phyloP scores from a whole-genome alignment of 306 rosid genomes.

The Cyclanthera cordifolia region DNA sequence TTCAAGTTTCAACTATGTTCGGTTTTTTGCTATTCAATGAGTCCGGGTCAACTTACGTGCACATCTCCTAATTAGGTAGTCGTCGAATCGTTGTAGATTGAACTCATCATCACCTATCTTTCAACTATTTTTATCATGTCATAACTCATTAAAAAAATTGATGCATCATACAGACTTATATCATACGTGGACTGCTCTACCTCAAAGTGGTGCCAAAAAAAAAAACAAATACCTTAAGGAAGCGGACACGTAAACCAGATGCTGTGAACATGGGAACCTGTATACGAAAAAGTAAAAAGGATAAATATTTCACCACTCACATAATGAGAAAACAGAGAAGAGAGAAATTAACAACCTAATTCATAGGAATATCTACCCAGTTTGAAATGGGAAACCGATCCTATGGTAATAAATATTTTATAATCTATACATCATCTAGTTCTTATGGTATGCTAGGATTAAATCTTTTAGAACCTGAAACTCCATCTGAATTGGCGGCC shows the following conservation, averaged over 20 bases:
- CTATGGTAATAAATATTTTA: neutral
- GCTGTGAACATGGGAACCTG: slow-evolving; percentile 97
- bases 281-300: neutral
- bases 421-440: too few relatives aligned
- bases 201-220: neutral
- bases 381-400: neutral
- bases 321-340: neutral
- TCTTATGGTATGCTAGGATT: neutral
- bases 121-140: too few relatives aligned
- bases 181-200: neutral
- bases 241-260: slow-evolving; percentile 91
- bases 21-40: too few relatives aligned
- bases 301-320: neutral
- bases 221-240: slow-evolving; percentile 55
- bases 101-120: too few relatives aligned
- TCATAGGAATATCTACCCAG: neutral
- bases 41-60: too few relatives aligned
- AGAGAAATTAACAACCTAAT: neutral
- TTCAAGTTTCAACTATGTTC: too few relatives aligned
- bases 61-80: too few relatives aligned
- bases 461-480: slow-evolving; percentile 56
- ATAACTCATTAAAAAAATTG: too few relatives aligned
- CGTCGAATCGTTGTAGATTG: too few relatives aligned
- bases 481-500: slow-evolving; percentile 99
- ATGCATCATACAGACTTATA: too few relatives aligned